Base-by-base conservation (phyloP, 345 rosid species). In the Populus simonii region DNA sequence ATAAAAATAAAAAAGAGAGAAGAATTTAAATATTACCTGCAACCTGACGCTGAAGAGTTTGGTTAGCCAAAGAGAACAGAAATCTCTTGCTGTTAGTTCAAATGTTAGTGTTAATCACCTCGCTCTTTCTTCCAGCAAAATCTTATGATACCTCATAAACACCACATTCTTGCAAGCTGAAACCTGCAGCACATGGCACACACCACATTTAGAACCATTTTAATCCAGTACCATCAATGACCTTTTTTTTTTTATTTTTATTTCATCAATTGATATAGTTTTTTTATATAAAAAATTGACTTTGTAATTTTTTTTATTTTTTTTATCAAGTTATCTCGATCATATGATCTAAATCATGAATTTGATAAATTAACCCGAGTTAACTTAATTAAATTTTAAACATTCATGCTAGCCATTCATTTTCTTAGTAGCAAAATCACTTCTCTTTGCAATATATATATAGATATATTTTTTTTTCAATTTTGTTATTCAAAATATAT, bases 91-190 rank as follows among this genome's bases (percentile, higher is more conserved):
- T 23, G 68, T 17, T 66, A 36, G 55, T 66, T n/a, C n/a, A 27
- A n/a, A 20, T 53, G 3, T 16, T 23, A 68, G 63, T 35, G 49
- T 16, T 73, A 66, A 66, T 83, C 76, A 88, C 73, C 92, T 87
- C 78, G 81, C 76, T 79, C 97, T 86, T 76, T 86, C 88, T 76
- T 82, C 89, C 67, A 81, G 88, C 65, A 87, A 83, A 68, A 86
- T 87, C 87, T 90, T 95, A 51, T 86, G 91, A 65, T 91, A 89
- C 74, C 98, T 88, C 4, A 94, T 91, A 77, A 91, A 90, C 73
- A 86, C 97, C 73, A 87, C 94, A 27, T 89, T 91, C 87, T 93
- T 92, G 82, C 91, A 90, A 76, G 93, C 94, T 33, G 97, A 92
- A 76, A 96, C 89, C 99, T 96, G 93, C 67, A 85, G n/a, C 57